Percentiles rank a stretch among this genome's conserved stretches.
Conservation (phyloP, 2,329 filamentous ascomycete genomes). For the Colletotrichum kahawae region DNA sequence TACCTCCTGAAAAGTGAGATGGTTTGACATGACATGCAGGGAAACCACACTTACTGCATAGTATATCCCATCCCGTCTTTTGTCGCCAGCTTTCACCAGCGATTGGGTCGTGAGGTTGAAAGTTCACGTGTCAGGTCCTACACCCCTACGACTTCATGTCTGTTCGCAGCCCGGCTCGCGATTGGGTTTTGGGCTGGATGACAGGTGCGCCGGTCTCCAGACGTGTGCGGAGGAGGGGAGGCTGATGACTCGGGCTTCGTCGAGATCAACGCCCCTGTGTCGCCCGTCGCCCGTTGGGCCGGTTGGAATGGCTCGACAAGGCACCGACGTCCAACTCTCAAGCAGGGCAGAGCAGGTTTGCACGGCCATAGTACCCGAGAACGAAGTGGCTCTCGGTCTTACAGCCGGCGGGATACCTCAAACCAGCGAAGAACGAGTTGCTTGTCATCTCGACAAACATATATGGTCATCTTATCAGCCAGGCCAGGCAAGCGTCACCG, state of each 20-base stretch:
- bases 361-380: neutral
- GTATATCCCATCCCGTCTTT: neutral
- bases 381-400: neutral
- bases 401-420: neutral
- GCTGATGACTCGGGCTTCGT: neutral
- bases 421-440: neutral
- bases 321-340: neutral
- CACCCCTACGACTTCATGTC: neutral
- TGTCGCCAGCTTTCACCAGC: neutral
- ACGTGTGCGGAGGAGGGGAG: neutral
- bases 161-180: slow-evolving; percentile 7
- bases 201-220: neutral
- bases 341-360: neutral
- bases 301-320: neutral
- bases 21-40: neutral
- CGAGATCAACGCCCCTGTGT: neutral
- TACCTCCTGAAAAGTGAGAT: neutral
- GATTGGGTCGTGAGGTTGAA: neutral
- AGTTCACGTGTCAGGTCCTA: neutral
- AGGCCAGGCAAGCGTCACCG: neutral
- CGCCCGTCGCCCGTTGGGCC: neutral
- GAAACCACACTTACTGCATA: neutral
- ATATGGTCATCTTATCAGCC: neutral
- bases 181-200: slow-evolving; percentile 4
- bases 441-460: neutral